Evolutionary conservation across 2,329 filamentous ascomycete genomes (phyloP).

Genomic region (Metarhizium brunneum): DNA sequence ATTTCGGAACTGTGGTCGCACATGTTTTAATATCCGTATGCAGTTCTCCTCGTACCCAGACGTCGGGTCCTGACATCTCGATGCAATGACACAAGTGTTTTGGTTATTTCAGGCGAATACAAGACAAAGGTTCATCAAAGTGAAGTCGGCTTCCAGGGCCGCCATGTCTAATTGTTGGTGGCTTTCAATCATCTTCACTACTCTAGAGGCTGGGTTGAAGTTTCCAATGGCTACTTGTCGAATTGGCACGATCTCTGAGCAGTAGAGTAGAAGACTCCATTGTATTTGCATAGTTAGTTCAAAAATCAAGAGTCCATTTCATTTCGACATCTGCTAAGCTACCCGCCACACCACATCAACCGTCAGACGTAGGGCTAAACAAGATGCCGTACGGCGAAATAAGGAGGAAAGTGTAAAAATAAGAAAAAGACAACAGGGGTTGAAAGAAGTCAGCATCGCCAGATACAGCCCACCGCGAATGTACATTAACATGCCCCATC

Average conservation of each 20-base stretch:
- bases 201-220: no score
- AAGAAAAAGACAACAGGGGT: conserved; percentile 4
- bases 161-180: no score
- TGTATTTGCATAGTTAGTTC: not conserved
- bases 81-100: no score
- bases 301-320: not conserved
- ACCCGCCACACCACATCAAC: conserved; percentile 2
- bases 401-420: conserved; percentile 1
- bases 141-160: no score
- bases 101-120: no score
- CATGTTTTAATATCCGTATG: no score
- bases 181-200: no score
- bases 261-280: not conserved
- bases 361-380: not conserved
- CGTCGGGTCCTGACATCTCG: no score
- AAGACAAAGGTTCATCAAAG: no score
- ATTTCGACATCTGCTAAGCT: conserved; percentile 1
- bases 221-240: no score
- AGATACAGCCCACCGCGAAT: conserved; percentile 8
- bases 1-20: not conserved
- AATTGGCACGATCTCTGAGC: not conserved
- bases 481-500: conserved; percentile 4
- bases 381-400: not conserved
- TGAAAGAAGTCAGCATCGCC: conserved; percentile 7
- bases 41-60: no score